Evolutionary conservation across 2,329 filamentous ascomycete genomes (phyloP), one percentile per base, ranked within the genome.

Genomic region (Thelonectria discophora): DNA sequence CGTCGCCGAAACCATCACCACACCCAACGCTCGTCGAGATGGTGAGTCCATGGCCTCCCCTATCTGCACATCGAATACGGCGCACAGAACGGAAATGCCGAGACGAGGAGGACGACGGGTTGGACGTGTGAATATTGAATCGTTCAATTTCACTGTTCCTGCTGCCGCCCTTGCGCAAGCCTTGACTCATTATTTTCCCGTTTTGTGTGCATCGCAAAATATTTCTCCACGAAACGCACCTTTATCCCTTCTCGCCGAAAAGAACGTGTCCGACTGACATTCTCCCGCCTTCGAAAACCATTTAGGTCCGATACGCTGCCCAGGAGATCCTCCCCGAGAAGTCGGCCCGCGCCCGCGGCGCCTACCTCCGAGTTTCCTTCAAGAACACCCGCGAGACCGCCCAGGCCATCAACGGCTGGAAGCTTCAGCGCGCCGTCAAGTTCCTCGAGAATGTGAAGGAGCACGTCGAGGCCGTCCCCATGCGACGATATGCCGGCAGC

Each of bases 371-470:
- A 81, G 94, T 98, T 76, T 97, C 92, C 76, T 99, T 97, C 92
- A 99, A 99, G 91, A 99, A 99, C 90, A 99, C 95, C 81, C 93
- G 95, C 80, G 96, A 99, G 88, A 97, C 94, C 74, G 95, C 96
- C 72, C 95, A 98, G 88, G 94, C 94, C 78, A 97, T 99, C 89
- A 98, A 95, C 85, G 94, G 94, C 84, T 97, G 93, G 93, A 97
- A 97, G 88, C 81, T 98, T 79, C 87, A 93, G 84, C 94, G 95
- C 79, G 95, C 95, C 77, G 85, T 97, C 75, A 89, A 90, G 80
- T 99, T 97, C 90, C 92, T 99, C 80, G 92, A 97, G 87, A 98
- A 99, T 83, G 95, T 99, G 77, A 88, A 92, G 84, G 91, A 90
- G 84, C 93, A 99, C 88, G 92, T 90, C 84, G 95, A 99, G 90